A percentile compares a stretch with the other conserved stretches of the same genome.
These are phyloP conservation scores for Mycena alexandri DNA, from an alignment of 768 basidiomycete genomes.

Conservation along the genomic window DNA sequence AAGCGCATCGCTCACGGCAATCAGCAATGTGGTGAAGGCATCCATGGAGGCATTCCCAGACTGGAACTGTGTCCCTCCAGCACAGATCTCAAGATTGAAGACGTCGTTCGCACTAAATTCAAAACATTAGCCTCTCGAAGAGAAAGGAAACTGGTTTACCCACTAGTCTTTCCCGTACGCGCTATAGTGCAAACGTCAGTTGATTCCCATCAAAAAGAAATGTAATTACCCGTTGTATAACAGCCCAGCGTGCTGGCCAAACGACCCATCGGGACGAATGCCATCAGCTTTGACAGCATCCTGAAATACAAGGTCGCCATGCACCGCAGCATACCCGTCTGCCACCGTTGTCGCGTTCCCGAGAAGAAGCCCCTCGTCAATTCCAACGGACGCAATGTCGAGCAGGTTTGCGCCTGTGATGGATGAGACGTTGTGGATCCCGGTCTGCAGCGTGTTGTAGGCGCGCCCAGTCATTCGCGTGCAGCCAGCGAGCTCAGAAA, in stretches of 20 bases:
- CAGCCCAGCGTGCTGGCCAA: constrained; percentile 55
- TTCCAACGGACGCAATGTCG: constrained; percentile 60
- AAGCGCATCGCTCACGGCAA: constrained; percentile 40
- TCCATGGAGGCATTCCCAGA: constrained; percentile 43
- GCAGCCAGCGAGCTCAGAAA: constrained; percentile 51
- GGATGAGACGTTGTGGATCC: constrained; percentile 53
- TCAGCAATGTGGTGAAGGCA: constrained; percentile 57
- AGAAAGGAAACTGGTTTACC: neutral
- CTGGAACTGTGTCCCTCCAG: constrained; percentile 60
- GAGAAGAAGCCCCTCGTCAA: constrained; percentile 51
- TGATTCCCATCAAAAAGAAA: constrained; percentile 27
- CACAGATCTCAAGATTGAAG: constrained; percentile 59
- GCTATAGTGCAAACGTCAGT: neutral
- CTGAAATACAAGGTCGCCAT: constrained; percentile 55
- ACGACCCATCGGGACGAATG: constrained; percentile 49
- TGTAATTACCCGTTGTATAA: constrained; percentile 63
- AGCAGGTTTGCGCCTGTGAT: constrained; percentile 69
- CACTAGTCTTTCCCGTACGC: constrained; percentile 39
- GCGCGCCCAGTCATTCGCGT: constrained; percentile 57
- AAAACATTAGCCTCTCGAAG: neutral
- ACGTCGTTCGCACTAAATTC: constrained; percentile 57
- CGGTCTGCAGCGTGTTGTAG: constrained; percentile 52
- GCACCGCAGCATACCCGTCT: constrained; percentile 51
- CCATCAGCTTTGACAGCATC: constrained; percentile 57
- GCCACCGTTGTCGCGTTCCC: constrained; percentile 46